Base-by-base conservation (phyloP, 2,329 filamentous ascomycete genomes). In the Reticulascus tulasneorum region DNA sequence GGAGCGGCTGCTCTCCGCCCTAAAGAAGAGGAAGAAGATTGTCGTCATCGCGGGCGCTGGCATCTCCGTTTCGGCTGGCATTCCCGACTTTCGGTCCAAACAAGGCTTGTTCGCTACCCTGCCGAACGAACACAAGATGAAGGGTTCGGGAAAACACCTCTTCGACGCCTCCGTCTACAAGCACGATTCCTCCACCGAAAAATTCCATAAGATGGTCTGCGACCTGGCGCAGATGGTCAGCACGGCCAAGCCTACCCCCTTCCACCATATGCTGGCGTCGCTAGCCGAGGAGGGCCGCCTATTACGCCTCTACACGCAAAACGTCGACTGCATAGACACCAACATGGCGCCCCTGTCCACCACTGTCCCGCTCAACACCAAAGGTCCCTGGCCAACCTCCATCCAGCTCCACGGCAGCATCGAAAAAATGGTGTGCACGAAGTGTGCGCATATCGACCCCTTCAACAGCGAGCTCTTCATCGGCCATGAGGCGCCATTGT, bases 131-230 rank as follows among this genome's bases (percentile, higher is more conserved):
- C 87, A 96, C 63, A 94, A 93, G 49, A 72, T 96, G 44, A 95
- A 94, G 58, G 79, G 85, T 16, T 96, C 93, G 0, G 93, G 93
- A 34, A 96, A 97, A 62, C 83, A 95, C 48, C 75, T 98, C 1
- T 98, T 98, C 56, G 93, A 98, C 64, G 93, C 93, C 34, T 94
- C 91, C 7, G 93, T 98, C 35, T 98, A 98, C 69, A 90, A 88
- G 60, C 86, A 95, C 67, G 84, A 94, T 58, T 75, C 77, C 16
- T 86, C 90, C 10, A 97, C 91, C 1, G 82, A 85, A 17, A 87
- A 85, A 9, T 98, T 98, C 59, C 93, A 98, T 62, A 82, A 85
- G 56, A 97, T 98, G 91, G 88, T 98, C 49, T 84, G 90, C 55
- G 83, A 86, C 52, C 76, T 98, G 52, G 88, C 88, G 28, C 73